Base-by-base conservation (phyloP, 2,329 filamentous ascomycete genomes). In the Exophiala alcalophila region DNA sequence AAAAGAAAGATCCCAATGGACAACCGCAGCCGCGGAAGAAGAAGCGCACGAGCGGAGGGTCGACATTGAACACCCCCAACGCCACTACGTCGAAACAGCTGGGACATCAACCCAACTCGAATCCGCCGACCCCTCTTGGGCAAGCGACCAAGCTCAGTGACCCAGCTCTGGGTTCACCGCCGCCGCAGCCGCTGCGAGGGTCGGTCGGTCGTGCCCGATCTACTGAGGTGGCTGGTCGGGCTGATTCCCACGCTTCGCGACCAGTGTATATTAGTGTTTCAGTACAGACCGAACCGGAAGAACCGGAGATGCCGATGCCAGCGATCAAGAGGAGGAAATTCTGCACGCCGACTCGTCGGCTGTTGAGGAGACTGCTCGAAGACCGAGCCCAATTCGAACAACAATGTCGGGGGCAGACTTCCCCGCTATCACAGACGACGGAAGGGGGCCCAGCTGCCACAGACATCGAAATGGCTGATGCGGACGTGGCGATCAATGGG, bases 1-100 rank as follows among this genome's bases (percentile, higher is more conserved):
- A 81, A 47, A 74, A 77, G 52, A 69, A 73, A 44, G 66, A 69
- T 27, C 46, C 40, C 16, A 41, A 27, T 19, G 45, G 39, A 25
- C 50, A 57, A 11, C 50, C 57, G 21, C 72, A 71, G 40, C 72
- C 68, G 52, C 75, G 74, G 60, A 77, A 73, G 59, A 77, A 70
- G 52, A 77, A 81, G 57, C 68, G 74, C 39, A 71, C 70, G 43
- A 80, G 74, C 56, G 75, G 70, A 29, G 73, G 73, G 35, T 76
- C 74, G 14, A 67, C 62, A 10, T 65, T 76, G 38, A 74, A 74
- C 36, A 76, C 70, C 26, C 70, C 73, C 12, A 68, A 66, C 49
- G 59, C 66, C 47, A 63, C 63, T 39, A 21, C 49, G 9, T 56
- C 35, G 34, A 59, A 31, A 55, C 51, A 49, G 24, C 28, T 44